These are phyloP conservation scores for Yamadazyma epiphylla DNA, from an alignment of 1,139 yeast species.

Conservation along the genomic window DNA sequence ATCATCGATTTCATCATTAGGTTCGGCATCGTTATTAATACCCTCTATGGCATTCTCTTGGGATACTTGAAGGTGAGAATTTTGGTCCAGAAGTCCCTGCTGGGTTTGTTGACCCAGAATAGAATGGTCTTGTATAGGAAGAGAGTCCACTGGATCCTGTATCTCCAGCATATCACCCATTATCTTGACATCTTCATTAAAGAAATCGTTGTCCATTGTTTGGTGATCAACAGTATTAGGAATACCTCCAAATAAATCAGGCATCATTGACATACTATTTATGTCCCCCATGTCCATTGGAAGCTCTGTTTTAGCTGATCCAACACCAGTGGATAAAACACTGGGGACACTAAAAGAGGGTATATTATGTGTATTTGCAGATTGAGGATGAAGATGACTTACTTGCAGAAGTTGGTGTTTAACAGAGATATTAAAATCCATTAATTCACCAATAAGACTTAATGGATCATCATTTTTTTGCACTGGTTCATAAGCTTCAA, in stretches of 20 bases:
- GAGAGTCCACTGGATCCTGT: too few species aligned
- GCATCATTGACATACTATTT: constrained; percentile 13
- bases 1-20: constrained; percentile 27
- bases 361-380: constrained; percentile 1
- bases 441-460: constrained; percentile 30
- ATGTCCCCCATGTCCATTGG: constrained; percentile 9
- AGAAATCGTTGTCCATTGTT: constrained; percentile 18
- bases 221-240: constrained; percentile 12
- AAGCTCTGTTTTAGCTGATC: constrained; percentile 18
- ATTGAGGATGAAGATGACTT: constrained; percentile 2
- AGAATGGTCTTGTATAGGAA: too few species aligned
- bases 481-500: not conserved
- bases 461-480: constrained; percentile 24
- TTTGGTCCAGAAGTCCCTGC: too few species aligned
- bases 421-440: constrained; percentile 30
- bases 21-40: constrained; percentile 3
- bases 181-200: constrained; percentile 6
- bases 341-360: constrained; percentile 25
- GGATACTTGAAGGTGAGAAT: too few species aligned
- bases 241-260: constrained; percentile 20
- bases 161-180: not conserved
- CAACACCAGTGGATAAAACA: constrained; percentile 22
- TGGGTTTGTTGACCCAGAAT: too few species aligned
- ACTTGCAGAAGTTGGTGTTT: constrained; percentile 15
- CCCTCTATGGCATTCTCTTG: not conserved